phyloP scores from a whole-genome alignment of 768 basidiomycete species.

The Boletus tylopilopsis region DNA sequence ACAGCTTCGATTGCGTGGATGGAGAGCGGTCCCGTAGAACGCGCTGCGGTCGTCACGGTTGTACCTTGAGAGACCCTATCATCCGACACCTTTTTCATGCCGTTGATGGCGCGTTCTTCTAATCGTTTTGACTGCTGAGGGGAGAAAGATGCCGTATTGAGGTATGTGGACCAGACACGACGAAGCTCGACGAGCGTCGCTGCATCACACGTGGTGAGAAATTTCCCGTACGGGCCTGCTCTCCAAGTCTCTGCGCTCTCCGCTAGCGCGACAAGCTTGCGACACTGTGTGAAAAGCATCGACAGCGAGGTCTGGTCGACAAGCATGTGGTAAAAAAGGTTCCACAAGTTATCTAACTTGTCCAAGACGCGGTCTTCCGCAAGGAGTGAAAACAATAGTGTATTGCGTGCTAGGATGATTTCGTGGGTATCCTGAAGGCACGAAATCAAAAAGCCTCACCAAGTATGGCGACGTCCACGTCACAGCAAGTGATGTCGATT shows the following conservation, averaged over 20 bases:
- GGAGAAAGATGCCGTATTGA: constrained; percentile 5
- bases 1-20: background rate
- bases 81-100: constrained; percentile 6
- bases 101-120: constrained; percentile 5
- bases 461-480: constrained; percentile 25
- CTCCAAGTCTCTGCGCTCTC: constrained; percentile 17
- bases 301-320: constrained; percentile 18
- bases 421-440: background rate
- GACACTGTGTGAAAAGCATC: constrained; percentile 22
- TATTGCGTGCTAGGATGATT: constrained; percentile 25
- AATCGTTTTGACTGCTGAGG: constrained; percentile 8
- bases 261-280: constrained; percentile 22
- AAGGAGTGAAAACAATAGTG: constrained; percentile 24
- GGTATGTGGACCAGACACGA: constrained; percentile 20
- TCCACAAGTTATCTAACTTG: constrained; percentile 20
- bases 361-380: constrained; percentile 15
- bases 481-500: constrained; percentile 30
- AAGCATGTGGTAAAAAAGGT: constrained; percentile 24
- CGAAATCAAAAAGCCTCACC: constrained; percentile 8
- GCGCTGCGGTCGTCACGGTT: constrained; percentile 8
- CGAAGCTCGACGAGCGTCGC: constrained; percentile 20
- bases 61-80: too few relatives aligned
- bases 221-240: constrained; percentile 23
- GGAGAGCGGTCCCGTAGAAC: constrained; percentile 27
- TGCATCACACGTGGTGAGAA: constrained; percentile 19